Evolutionary conservation across 371 early-diverging fungal genomes (phyloP).

Genomic region (Syncephalastrum sp.): DNA sequence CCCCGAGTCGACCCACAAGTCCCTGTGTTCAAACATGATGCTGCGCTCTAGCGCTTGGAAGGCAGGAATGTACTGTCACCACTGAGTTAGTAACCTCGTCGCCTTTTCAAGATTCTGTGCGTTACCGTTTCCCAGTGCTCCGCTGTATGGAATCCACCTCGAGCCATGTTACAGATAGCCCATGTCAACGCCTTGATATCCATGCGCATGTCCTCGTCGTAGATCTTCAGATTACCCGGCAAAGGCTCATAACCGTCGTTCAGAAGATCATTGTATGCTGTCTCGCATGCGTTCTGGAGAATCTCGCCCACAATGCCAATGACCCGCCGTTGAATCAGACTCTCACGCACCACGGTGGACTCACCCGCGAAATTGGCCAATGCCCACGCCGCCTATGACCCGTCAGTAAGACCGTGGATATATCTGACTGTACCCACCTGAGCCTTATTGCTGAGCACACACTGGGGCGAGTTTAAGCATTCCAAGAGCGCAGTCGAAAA

Average conservation of each 20-base stretch:
- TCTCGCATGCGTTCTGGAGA: slow-evolving; percentile 8
- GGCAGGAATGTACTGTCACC: slow-evolving; percentile 46
- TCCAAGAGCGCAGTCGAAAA: slow-evolving; percentile 40
- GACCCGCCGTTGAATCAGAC: slow-evolving; percentile 24
- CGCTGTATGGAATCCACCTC: slow-evolving; percentile 43
- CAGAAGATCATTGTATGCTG: slow-evolving; percentile 1
- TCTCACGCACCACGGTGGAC: slow-evolving; percentile 34
- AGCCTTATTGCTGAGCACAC: slow-evolving; percentile 29
- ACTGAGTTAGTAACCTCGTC: neutral
- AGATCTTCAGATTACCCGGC: slow-evolving; percentile 14
- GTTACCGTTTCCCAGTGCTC: slow-evolving; percentile 32
- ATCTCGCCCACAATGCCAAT: slow-evolving; percentile 12
- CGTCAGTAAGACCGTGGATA: neutral
- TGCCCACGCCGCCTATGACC: slow-evolving; percentile 42
- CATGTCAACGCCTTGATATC: slow-evolving; percentile 42
- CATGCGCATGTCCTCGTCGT: slow-evolving; percentile 20
- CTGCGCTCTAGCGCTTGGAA: slow-evolving; percentile 48
- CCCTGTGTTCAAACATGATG: slow-evolving; percentile 47
- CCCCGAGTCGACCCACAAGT: slow-evolving; percentile 54
- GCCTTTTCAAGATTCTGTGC: neutral
- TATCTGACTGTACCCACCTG: slow-evolving; percentile 28
- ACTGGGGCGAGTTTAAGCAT: slow-evolving; percentile 12
- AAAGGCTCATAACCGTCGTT: slow-evolving; percentile 1
- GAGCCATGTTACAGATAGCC: slow-evolving; percentile 46
- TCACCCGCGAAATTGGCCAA: slow-evolving; percentile 51